Conservation (phyloP, 2,329 filamentous ascomycete genomes). For the Colletotrichum costaricense region DNA sequence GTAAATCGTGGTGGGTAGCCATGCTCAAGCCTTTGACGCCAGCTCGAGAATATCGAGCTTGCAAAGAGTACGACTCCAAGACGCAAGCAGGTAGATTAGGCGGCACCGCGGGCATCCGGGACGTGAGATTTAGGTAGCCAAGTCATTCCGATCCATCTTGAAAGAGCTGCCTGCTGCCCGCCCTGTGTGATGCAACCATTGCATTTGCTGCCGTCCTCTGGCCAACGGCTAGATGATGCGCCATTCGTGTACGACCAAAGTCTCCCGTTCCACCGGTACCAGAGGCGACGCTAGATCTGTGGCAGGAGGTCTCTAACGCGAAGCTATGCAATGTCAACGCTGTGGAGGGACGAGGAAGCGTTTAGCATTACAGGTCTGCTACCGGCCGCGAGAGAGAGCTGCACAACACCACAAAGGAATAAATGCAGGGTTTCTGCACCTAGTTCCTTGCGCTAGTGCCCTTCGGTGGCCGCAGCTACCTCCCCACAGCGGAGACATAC, state of each 20-base stretch:
- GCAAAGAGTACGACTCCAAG: neutral
- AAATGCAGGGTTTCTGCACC: constrained; percentile 21
- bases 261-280: neutral
- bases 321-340: constrained; percentile 5
- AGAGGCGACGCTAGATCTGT: constrained; percentile 1
- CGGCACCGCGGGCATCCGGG: neutral
- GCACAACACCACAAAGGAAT: constrained; percentile 3
- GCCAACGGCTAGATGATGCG: neutral
- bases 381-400: neutral
- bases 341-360: neutral
- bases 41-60: neutral
- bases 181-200: neutral
- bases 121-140: neutral
- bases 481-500: constrained; percentile 18
- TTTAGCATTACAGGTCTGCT: neutral
- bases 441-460: constrained; percentile 7
- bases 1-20: neutral
- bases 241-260: neutral
- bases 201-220: neutral
- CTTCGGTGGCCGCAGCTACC: constrained; percentile 19
- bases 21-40: neutral
- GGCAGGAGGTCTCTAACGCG: neutral
- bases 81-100: neutral
- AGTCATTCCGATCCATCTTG: neutral
- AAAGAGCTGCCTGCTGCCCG: neutral